phyloP scores from a whole-genome alignment of 1,284 basidiomycete genomes.

The Coniophora puteana region DNA sequence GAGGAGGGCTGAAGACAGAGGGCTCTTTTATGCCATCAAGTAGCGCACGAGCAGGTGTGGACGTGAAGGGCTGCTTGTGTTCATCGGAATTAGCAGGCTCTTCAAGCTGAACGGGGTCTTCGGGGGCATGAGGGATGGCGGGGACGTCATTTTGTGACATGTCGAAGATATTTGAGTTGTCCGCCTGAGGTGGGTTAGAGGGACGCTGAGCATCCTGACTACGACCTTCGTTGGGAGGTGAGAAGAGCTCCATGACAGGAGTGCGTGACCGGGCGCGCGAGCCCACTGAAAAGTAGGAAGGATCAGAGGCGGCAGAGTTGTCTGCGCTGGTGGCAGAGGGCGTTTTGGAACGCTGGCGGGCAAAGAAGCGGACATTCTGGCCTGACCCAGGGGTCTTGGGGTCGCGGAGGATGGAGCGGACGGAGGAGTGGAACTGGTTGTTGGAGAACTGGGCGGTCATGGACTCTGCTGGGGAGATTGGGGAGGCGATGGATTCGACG shows the following conservation, averaged over 20 bases:
- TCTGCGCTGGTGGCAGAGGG: conserved; percentile 61
- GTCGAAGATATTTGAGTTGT: conserved; percentile 47
- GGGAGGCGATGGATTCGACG: conserved; percentile 10
- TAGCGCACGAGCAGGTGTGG: no score
- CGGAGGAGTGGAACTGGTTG: conserved; percentile 44
- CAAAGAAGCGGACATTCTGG: conserved; percentile 71
- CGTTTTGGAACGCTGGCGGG: conserved; percentile 61
- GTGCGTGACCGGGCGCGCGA: conserved; percentile 24
- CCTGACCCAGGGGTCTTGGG: conserved; percentile 70
- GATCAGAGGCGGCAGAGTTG: conserved; percentile 35
- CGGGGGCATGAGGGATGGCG: conserved; percentile 37
- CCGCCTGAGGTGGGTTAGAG: conserved; percentile 27
- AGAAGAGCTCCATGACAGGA: conserved; percentile 39
- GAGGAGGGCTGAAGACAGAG: conserved; percentile 9
- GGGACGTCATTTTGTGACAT: conserved; percentile 49
- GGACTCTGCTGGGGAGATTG: conserved; percentile 5
- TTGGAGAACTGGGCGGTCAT: conserved; percentile 17
- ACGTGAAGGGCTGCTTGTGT: conserved; percentile 20
- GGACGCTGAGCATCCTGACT: conserved; percentile 1
- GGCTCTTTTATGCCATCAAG: conserved; percentile 23
- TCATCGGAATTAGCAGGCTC: conserved; percentile 34
- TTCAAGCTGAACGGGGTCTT: conserved; percentile 40
- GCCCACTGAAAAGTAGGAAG: conserved; percentile 30
- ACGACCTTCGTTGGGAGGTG: conserved; percentile 14
- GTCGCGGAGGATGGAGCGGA: conserved; percentile 68